These are phyloP conservation scores for Carpinus fangiana DNA, from an alignment of 306 rosid species.

Conservation along the genomic window DNA sequence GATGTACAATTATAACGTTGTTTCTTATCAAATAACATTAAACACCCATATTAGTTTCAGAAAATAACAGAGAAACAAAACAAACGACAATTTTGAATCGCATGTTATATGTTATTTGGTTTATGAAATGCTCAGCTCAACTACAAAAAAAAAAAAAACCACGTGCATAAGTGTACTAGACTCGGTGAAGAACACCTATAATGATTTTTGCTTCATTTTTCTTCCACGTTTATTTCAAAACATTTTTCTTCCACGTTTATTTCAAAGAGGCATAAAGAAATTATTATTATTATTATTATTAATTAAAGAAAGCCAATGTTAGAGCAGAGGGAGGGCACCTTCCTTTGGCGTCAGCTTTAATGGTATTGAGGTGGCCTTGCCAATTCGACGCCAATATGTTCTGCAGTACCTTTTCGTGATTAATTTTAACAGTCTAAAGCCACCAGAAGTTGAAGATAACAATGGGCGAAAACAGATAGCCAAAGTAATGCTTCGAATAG, in stretches of 20 bases:
- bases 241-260: not conserved
- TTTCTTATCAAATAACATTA: not conserved
- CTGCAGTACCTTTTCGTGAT: conserved; percentile 39
- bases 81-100: not conserved
- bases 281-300: not conserved
- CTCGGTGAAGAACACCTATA: not conserved
- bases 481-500: not conserved
- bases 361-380: conserved; percentile 78
- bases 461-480: not conserved
- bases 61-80: not conserved
- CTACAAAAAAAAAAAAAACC: not conserved
- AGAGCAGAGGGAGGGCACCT: conserved; percentile 48
- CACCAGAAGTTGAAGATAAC: conserved; percentile 5
- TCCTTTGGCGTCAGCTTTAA: conserved; percentile 87
- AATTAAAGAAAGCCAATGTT: not conserved
- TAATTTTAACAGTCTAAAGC: not conserved
- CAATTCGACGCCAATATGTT: conserved; percentile 79
- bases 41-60: not conserved
- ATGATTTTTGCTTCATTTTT: not conserved
- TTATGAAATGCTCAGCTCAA: not conserved
- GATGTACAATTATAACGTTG: not conserved
- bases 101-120: not conserved
- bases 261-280: not conserved
- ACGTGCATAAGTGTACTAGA: not conserved
- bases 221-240: not conserved